Evolutionary conservation across 495 filamentous ascomycete genomes (phyloP).

Genomic region (Penicillium goetzii): DNA sequence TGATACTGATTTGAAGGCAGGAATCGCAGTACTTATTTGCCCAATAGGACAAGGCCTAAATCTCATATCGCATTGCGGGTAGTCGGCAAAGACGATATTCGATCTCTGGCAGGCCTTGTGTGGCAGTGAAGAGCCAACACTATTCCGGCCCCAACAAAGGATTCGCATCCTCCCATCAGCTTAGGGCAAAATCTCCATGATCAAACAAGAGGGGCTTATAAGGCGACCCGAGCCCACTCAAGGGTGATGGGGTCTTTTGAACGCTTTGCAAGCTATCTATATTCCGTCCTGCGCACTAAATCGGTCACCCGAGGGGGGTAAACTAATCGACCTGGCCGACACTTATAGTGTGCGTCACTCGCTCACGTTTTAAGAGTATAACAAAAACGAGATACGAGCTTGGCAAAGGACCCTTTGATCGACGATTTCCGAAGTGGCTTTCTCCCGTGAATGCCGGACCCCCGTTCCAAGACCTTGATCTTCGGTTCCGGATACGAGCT

Average conservation of each 20-base stretch:
- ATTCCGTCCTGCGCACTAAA: not conserved
- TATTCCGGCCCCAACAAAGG: constrained; percentile 8
- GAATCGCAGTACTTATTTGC: not conserved
- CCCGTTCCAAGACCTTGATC: constrained; percentile 1
- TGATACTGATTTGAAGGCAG: not conserved
- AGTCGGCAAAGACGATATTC: not conserved
- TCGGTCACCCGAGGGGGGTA: not conserved
- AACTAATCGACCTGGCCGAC: not conserved
- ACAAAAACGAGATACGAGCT: not conserved
- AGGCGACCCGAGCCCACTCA: not conserved
- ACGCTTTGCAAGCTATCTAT: not conserved
- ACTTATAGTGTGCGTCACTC: not conserved
- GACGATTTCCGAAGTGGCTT: constrained; percentile 4
- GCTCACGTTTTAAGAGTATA: not conserved
- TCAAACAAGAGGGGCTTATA: not conserved
- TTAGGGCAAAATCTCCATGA: not conserved
- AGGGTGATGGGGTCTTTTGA: not conserved
- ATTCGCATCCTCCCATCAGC: constrained; percentile 3
- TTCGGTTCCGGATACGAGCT: constrained; percentile 23
- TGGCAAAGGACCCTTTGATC: constrained; percentile 4
- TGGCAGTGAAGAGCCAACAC: not conserved
- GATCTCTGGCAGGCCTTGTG: not conserved
- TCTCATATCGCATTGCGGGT: not conserved
- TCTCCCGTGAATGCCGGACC: constrained; percentile 1
- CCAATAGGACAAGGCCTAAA: not conserved